These are phyloP conservation scores for Cucurbita maxima DNA, from an alignment of 306 rosid genomes.

Conservation along the genomic window DNA sequence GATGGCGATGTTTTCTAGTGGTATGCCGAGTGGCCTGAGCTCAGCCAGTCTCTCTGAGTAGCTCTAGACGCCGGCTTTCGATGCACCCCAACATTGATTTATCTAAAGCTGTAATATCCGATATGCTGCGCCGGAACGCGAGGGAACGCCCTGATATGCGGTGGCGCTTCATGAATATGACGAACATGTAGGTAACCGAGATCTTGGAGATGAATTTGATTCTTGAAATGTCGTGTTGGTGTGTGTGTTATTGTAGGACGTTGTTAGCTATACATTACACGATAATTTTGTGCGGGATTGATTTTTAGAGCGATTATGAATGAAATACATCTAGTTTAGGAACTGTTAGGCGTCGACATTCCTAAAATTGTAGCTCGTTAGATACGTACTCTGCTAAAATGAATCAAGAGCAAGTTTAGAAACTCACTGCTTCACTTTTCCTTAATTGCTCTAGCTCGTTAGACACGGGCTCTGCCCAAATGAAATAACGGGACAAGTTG, in stretches of 20 bases:
- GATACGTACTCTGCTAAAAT: background rate
- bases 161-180: constrained; percentile 97
- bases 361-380: background rate
- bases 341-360: background rate
- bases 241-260: background rate
- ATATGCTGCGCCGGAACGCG: constrained; percentile 82
- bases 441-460: no score
- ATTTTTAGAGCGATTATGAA: background rate
- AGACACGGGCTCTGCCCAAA: background rate
- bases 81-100: constrained; percentile 59
- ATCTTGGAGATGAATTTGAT: background rate
- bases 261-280: background rate
- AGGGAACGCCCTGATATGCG: constrained; percentile 76
- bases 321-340: background rate
- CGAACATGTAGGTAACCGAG: constrained; percentile 52
- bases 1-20: constrained; percentile 63
- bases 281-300: background rate
- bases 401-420: background rate
- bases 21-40: constrained; percentile 81
- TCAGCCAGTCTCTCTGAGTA: constrained; percentile 74
- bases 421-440: no score
- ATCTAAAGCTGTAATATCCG: constrained; percentile 77
- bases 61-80: constrained; percentile 65
- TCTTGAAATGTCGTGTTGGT: background rate
- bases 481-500: background rate